Evolutionary conservation across 441 rosid species (phyloP).

Genomic region (Syzygium syzygioides): DNA sequence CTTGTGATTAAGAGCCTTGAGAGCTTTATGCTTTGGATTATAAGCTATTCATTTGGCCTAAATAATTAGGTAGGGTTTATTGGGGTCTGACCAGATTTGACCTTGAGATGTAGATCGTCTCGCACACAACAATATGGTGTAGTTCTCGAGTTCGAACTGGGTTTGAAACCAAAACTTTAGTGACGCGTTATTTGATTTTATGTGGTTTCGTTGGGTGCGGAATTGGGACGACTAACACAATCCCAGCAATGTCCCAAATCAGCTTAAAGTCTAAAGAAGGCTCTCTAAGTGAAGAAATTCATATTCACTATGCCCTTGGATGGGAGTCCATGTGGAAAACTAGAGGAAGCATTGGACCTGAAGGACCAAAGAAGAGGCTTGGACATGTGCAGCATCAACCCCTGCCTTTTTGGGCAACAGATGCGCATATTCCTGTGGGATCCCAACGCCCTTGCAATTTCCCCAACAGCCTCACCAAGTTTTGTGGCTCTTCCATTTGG

Average conservation of each 20-base stretch:
- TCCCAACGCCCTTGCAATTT: slow-evolving; percentile 91
- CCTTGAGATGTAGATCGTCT: background rate
- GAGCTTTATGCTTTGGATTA: background rate
- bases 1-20: background rate
- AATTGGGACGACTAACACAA: background rate
- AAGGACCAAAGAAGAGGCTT: slow-evolving; percentile 84
- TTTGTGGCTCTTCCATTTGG: slow-evolving; percentile 4
- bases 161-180: background rate
- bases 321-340: slow-evolving; percentile 61
- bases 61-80: too few relatives aligned
- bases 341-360: slow-evolving; percentile 79
- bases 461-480: slow-evolving; percentile 91
- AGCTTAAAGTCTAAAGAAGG: background rate
- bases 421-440: slow-evolving; percentile 81
- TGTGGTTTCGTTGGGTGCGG: background rate
- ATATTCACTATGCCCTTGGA: slow-evolving; percentile 72
- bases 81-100: background rate
- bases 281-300: background rate
- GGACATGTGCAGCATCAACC: slow-evolving; percentile 92
- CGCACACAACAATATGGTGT: background rate
- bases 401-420: slow-evolving; percentile 61
- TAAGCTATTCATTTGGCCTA: background rate
- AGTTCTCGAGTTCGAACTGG: background rate
- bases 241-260: background rate
- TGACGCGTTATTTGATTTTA: background rate